Evolutionary conservation across 139 green algal species (phyloP).

Genomic region (Choricystis sp.): DNA sequence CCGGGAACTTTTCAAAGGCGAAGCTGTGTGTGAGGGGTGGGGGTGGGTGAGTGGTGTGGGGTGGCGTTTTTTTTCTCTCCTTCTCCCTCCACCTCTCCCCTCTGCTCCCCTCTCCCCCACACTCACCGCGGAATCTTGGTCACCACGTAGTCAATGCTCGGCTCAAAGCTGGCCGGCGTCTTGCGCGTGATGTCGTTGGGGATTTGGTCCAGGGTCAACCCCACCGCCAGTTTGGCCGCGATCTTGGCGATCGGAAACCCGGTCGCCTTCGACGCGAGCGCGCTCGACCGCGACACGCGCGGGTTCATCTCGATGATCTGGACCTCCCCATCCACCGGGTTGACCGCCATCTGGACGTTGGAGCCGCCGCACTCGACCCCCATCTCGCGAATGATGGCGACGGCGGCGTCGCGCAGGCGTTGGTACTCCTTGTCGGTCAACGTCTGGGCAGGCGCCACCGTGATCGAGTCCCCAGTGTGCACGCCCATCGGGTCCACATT

Average conservation of each 20-base stretch:
- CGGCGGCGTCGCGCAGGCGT: constrained; percentile 67
- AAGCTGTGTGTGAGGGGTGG: constrained; percentile 62
- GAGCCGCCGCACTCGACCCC: constrained; percentile 95
- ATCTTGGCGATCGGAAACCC: constrained; percentile 99
- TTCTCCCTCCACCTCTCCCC: no score
- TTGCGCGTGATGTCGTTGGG: constrained; percentile 98
- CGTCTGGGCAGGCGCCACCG: constrained; percentile 40
- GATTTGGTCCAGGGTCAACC: constrained; percentile 93
- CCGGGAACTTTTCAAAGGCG: constrained; percentile 98
- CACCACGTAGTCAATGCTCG: constrained; percentile 98
- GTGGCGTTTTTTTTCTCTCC: neutral
- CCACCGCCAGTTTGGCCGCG: constrained; percentile 90
- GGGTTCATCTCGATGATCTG: constrained; percentile 99
- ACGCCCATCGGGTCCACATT: constrained; percentile 99
- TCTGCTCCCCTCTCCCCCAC: neutral
- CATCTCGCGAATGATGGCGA: constrained; percentile 94
- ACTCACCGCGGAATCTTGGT: constrained; percentile 56
- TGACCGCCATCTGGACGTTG: constrained; percentile 95
- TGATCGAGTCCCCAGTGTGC: constrained; percentile 82
- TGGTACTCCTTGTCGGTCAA: constrained; percentile 77
- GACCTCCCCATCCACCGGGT: constrained; percentile 67
- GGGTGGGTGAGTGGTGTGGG: neutral
- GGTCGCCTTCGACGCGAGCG: constrained; percentile 92
- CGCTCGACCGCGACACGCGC: constrained; percentile 87
- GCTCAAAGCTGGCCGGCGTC: constrained; percentile 97